A percentile compares a stretch with the other conserved stretches of the same genome.
These are phyloP conservation scores for Globisporangium radiosum DNA, from an alignment of 352 stramenopile species.

Conservation along the genomic window DNA sequence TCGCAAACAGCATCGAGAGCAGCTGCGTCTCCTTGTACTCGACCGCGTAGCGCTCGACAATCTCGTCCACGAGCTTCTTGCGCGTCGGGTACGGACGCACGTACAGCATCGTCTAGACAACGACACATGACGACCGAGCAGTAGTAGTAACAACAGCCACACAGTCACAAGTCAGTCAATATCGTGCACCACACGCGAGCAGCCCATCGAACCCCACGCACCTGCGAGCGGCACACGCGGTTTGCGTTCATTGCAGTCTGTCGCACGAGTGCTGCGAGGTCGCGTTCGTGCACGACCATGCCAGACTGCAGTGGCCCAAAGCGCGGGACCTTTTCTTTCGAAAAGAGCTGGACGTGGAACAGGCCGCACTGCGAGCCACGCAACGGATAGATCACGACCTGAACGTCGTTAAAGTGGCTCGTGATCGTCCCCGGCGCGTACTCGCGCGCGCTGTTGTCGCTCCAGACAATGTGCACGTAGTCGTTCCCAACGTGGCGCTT, in stretches of 20 bases:
- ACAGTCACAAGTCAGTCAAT: not conserved
- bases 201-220: conserved; percentile 10
- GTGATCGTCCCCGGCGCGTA: conserved; percentile 85
- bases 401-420: conserved; percentile 86
- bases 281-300: conserved; percentile 71
- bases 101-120: conserved; percentile 68
- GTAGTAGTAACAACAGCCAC: conserved; percentile 4
- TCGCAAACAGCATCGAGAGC: conserved; percentile 65
- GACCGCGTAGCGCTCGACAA: conserved; percentile 78
- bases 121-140: conserved; percentile 1
- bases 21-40: conserved; percentile 86
- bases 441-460: conserved; percentile 63
- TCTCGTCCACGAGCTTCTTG: conserved; percentile 85
- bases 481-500: conserved; percentile 87
- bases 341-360: conserved; percentile 72
- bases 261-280: conserved; percentile 67
- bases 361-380: conserved; percentile 51
- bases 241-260: conserved; percentile 88
- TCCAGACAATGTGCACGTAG: conserved; percentile 86
- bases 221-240: conserved; percentile 77
- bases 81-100: conserved; percentile 80
- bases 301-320: conserved; percentile 80
- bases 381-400: conserved; percentile 81
- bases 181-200: not conserved
- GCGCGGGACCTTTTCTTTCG: conserved; percentile 73